Evolutionary conservation across 1,284 basidiomycete species (phyloP).

Genomic region (Cryptococcus jaspeensis): DNA sequence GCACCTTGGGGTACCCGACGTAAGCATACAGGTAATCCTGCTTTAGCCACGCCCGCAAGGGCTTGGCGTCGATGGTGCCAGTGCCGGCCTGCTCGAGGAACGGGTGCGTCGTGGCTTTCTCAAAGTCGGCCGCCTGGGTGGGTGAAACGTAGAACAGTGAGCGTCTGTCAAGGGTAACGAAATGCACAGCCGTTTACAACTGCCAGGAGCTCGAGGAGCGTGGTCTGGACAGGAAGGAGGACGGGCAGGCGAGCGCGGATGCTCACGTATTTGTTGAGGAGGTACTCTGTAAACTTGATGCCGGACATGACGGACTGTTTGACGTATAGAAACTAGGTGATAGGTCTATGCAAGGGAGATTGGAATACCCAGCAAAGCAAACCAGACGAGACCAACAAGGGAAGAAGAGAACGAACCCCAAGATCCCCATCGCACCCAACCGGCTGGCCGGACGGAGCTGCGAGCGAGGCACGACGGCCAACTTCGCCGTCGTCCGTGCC

Average conservation of each 20-base stretch:
- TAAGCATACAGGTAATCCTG: slow-evolving; percentile 67
- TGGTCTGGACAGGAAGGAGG: background rate
- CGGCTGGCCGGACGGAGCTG: too few relatives aligned
- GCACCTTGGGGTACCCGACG: slow-evolving; percentile 29
- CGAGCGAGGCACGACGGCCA: too few relatives aligned
- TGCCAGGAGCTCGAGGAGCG: background rate
- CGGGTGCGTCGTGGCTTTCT: slow-evolving; percentile 57
- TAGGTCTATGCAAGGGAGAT: background rate
- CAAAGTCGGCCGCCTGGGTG: slow-evolving; percentile 23
- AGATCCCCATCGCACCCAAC: too few relatives aligned
- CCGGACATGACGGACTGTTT: slow-evolving; percentile 1
- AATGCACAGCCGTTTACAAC: background rate
- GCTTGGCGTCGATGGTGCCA: slow-evolving; percentile 54
- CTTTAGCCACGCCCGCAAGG: slow-evolving; percentile 62
- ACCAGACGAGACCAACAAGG: too few relatives aligned
- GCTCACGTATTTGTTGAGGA: slow-evolving; percentile 20
- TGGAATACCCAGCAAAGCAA: background rate
- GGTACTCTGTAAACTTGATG: slow-evolving; percentile 15
- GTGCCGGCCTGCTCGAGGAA: slow-evolving; percentile 61
- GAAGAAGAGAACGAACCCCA: too few relatives aligned
- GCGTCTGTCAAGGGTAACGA: background rate
- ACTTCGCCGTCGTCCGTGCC: too few relatives aligned
- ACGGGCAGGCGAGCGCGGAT: background rate
- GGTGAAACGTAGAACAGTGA: background rate
- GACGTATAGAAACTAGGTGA: background rate